These are phyloP conservation scores for Lojkania enalia DNA, from an alignment of 2,329 filamentous ascomycete genomes.

Conservation along the genomic window DNA sequence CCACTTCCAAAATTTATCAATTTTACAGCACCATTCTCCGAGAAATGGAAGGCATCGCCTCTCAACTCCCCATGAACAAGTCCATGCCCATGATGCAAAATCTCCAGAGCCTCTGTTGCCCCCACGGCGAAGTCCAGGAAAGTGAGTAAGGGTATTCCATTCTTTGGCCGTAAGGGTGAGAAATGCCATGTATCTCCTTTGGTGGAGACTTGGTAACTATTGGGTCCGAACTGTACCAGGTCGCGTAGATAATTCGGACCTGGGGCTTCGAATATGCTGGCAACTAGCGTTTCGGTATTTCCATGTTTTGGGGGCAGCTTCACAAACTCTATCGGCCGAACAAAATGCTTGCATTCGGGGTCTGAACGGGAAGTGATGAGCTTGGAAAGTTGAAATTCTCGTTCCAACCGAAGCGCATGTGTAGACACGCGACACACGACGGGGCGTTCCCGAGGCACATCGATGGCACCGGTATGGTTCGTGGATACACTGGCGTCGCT, in stretches of 20 bases:
- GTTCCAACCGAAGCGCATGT: conserved; percentile 80
- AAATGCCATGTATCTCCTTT: conserved; percentile 22
- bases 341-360: conserved; percentile 73
- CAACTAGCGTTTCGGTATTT: conserved; percentile 70
- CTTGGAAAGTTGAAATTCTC: conserved; percentile 82
- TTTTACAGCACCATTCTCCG: conserved; percentile 72
- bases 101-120: conserved; percentile 80
- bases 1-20: conserved; percentile 86
- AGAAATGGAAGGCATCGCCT: conserved; percentile 89
- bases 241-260: conserved; percentile 73
- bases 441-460: conserved; percentile 49
- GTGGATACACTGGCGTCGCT: conserved; percentile 42
- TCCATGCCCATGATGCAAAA: conserved; percentile 85
- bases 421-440: conserved; percentile 83
- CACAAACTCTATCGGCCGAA: conserved; percentile 78
- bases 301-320: conserved; percentile 68
- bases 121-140: conserved; percentile 94
- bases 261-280: conserved; percentile 78
- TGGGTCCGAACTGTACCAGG: conserved; percentile 75
- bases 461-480: conserved; percentile 52
- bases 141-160: conserved; percentile 69
- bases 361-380: conserved; percentile 71
- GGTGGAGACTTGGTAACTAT: conserved; percentile 42
- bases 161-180: conserved; percentile 36
- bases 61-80: conserved; percentile 90